phyloP scores from a whole-genome alignment of 1,139 yeast genomes.

The Starmera stellimalicola region DNA sequence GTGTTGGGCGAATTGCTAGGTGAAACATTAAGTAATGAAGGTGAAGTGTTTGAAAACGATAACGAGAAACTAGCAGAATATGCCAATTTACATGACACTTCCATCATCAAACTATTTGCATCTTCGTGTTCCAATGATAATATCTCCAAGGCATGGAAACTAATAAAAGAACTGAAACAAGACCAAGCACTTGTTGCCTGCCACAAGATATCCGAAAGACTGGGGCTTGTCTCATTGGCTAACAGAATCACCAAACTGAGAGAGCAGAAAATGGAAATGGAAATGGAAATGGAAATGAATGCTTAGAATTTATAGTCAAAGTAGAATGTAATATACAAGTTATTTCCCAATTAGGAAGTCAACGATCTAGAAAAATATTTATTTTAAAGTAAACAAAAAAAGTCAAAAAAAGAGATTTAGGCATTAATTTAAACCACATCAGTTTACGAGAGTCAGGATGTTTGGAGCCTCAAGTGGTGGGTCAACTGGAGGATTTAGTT shows the following conservation, averaged over 20 bases:
- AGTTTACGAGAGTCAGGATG: neutral
- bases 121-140: conserved; percentile 63
- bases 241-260: conserved; percentile 57
- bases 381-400: neutral
- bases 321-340: neutral
- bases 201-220: conserved; percentile 70
- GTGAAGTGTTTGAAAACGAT: conserved; percentile 31
- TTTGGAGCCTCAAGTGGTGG: conserved; percentile 9
- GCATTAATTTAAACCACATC: neutral
- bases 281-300: conserved; percentile 14
- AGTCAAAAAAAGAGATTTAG: neutral
- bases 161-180: conserved; percentile 61
- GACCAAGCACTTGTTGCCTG: conserved; percentile 83
- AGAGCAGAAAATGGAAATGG: conserved; percentile 41
- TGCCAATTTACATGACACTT: conserved; percentile 54
- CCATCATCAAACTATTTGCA: conserved; percentile 70
- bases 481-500: conserved; percentile 24
- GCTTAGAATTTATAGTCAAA: neutral
- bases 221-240: conserved; percentile 57
- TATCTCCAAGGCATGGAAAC: conserved; percentile 55
- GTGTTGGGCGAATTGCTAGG: conserved; percentile 25
- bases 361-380: neutral
- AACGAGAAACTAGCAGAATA: conserved; percentile 40
- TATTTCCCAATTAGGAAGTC: conserved; percentile 4
- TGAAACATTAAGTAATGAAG: conserved; percentile 30